Percentiles rank a stretch among this genome's conserved stretches.
These are phyloP conservation scores for Diplodia seriata DNA, from an alignment of 2,329 filamentous ascomycete species.

Conservation along the genomic window DNA sequence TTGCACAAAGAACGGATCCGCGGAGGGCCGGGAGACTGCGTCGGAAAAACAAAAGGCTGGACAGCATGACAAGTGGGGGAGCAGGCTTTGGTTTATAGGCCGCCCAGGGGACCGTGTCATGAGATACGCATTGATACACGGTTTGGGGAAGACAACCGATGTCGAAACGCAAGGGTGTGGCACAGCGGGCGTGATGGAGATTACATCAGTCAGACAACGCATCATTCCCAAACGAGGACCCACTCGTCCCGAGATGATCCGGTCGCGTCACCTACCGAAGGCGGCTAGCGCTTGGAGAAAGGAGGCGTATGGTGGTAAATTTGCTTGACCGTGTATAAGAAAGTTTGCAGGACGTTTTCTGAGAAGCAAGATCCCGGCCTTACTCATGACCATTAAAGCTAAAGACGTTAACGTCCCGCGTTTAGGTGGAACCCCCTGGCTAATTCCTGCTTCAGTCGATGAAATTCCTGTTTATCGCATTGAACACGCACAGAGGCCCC, in stretches of 20 bases:
- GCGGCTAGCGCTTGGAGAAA: not conserved
- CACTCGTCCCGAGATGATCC: not conserved
- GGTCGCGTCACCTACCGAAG: not conserved
- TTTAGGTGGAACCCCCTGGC: too few species aligned
- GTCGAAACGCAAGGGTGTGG: not conserved
- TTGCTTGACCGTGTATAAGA: not conserved
- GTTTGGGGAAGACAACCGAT: not conserved
- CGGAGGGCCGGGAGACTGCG: not conserved
- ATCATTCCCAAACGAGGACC: not conserved
- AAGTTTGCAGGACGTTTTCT: not conserved
- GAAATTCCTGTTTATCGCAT: too few species aligned
- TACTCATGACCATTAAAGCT: not conserved
- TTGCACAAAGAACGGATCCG: not conserved
- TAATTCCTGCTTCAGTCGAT: too few species aligned
- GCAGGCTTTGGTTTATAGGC: not conserved
- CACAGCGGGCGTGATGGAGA: not conserved
- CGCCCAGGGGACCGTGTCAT: not conserved
- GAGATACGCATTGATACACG: not conserved
- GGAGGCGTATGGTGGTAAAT: not conserved
- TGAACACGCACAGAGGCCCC: too few species aligned
- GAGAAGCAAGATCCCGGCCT: not conserved
- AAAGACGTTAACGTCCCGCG: too few species aligned
- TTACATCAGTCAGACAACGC: not conserved
- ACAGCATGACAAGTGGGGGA: not conserved
- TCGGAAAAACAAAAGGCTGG: not conserved